Base-by-base conservation (phyloP, 2,329 filamentous ascomycete species). In the Helotiales sp. region DNA sequence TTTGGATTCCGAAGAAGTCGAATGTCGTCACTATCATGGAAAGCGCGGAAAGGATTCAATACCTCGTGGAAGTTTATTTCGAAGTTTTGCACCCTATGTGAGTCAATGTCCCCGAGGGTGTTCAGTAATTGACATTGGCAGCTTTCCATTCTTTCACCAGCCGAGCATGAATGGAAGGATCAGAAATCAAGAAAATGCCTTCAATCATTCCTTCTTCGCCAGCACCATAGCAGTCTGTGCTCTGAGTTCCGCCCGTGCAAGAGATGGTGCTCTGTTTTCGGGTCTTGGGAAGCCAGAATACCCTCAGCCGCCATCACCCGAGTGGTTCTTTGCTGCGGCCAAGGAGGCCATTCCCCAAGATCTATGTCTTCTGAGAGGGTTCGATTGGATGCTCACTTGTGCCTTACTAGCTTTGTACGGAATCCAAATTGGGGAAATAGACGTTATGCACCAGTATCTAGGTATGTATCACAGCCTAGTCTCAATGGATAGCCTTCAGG, bases 181-280 rank as follows among this genome's bases (percentile, higher is more conserved):
- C 17, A 71, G 78, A 8, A 74, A 78, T 11, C 76, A 77, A 24
- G 79, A 84, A 20, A 81, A 86, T 60, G 49, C 69, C n/a, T 52
- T 63, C 32, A 77, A 82, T 67, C 78, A 77, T 26, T 74, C 78
- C 8, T 78, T 85, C 40, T 86, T 85, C 71, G 81, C 82, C 15
- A 81, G 79, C 0, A 79, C 82, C 24, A 86, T 86, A 84, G 81
- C 83, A 10, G 79, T 82, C 3, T 86, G 84, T 70, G 81, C 83
- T 4, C 76, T 86, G 40, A 80, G 82, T 6, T 81, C 83, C 2
- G 80, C 80, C 7, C 79, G 84, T 45, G 80, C 80, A n/a, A 77
- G 83, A 11, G 84, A 86, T 70, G 83, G 83, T 6, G 82, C 84
- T 2, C 69, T 83, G 13, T 79, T 78, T 64, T 79, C 79, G 62